phyloP scores from a whole-genome alignment of 768 basidiomycete species.

The Lentinus tigrinus region DNA sequence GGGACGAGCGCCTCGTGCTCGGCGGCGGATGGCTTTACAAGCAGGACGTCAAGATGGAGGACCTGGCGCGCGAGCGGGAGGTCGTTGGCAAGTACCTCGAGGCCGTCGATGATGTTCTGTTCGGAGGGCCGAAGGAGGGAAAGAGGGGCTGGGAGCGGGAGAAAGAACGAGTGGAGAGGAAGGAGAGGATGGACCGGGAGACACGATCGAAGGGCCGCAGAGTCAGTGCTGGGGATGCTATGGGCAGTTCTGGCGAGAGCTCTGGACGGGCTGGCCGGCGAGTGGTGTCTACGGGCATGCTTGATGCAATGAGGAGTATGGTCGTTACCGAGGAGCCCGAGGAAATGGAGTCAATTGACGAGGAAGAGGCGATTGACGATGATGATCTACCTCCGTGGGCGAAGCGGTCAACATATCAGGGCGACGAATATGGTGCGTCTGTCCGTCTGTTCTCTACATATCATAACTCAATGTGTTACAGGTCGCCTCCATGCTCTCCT shows the following conservation, averaged over 20 bases:
- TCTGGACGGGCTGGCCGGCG: constrained; percentile 36
- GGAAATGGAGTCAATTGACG: constrained; percentile 46
- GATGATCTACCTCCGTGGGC: constrained; percentile 82
- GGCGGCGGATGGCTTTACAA: constrained; percentile 83
- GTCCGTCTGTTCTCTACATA: not conserved
- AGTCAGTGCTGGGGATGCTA: constrained; percentile 46
- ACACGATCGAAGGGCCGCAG: constrained; percentile 41
- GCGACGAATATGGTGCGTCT: constrained; percentile 58
- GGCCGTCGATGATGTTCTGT: constrained; percentile 78
- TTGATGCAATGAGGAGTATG: constrained; percentile 52
- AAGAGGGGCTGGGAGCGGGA: constrained; percentile 50
- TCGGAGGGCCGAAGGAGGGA: constrained; percentile 54
- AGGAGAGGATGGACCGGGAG: constrained; percentile 39
- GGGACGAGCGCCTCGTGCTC: constrained; percentile 81
- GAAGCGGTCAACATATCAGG: constrained; percentile 49
- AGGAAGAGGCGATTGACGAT: constrained; percentile 58
- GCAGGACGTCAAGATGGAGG: constrained; percentile 55
- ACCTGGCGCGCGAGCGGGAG: constrained; percentile 55
- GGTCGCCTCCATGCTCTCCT: constrained; percentile 68
- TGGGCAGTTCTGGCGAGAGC: constrained; percentile 17
- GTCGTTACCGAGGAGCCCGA: constrained; percentile 55
- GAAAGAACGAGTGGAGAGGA: constrained; percentile 45
- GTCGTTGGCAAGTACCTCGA: constrained; percentile 65
- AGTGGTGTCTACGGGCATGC: constrained; percentile 59
- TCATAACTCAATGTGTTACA: too few species aligned